Conservation (phyloP, 2,329 filamentous ascomycete genomes). For the Colletotrichum musae region DNA sequence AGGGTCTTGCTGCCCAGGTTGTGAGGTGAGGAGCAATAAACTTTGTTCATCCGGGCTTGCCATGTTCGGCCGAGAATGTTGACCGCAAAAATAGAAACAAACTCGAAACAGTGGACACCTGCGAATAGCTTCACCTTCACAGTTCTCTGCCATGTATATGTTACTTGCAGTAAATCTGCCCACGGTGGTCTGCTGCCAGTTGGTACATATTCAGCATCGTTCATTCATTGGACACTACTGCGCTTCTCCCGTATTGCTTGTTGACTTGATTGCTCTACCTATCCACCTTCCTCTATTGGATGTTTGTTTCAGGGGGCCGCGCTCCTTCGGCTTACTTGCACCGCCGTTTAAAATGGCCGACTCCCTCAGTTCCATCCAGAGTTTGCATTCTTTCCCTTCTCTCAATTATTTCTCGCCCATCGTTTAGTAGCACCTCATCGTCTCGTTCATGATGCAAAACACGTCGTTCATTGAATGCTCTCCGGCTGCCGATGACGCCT, state of each 20-base stretch:
- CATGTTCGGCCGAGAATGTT: slow-evolving; percentile 8
- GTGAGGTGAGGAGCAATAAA: slow-evolving; percentile 8
- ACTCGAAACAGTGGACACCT: background rate
- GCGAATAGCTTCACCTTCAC: slow-evolving; percentile 9
- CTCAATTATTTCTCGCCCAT: background rate
- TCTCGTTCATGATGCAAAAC: slow-evolving; percentile 12
- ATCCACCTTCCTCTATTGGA: slow-evolving; percentile 34
- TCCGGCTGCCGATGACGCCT: slow-evolving; percentile 38
- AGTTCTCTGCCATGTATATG: too few relatives aligned
- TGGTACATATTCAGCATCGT: too few relatives aligned
- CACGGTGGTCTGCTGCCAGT: too few relatives aligned
- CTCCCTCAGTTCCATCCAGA: background rate
- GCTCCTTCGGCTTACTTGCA: background rate
- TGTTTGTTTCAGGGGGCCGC: slow-evolving; percentile 22
- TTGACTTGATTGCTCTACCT: slow-evolving; percentile 23
- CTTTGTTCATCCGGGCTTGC: slow-evolving; percentile 13
- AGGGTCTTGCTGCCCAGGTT: slow-evolving; percentile 28
- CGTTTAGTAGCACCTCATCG: background rate
- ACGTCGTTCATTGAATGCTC: slow-evolving; percentile 27
- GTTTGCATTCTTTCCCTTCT: rapidly evolving
- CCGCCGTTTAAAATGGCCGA: slow-evolving; percentile 7
- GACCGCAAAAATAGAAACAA: background rate
- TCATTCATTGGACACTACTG: too few relatives aligned
- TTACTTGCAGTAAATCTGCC: too few relatives aligned
- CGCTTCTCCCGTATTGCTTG: background rate